These are phyloP conservation scores for Mytilinidion resinicola DNA, from an alignment of 495 filamentous ascomycete genomes.

Conservation along the genomic window DNA sequence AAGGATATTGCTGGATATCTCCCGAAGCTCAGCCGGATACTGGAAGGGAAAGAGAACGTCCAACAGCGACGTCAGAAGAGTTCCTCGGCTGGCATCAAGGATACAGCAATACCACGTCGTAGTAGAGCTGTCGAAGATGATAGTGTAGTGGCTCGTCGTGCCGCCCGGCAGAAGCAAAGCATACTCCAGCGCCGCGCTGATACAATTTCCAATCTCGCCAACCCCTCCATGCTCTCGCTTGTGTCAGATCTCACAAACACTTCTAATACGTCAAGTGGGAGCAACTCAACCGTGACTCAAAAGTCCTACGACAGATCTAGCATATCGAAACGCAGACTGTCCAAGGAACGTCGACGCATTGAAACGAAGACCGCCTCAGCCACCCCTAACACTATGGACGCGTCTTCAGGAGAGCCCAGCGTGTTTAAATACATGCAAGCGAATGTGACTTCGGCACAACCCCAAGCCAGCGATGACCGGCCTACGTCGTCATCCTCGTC, in stretches of 20 bases:
- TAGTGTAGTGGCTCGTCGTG: conserved; percentile 4
- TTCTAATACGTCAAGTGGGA: conserved; percentile 34
- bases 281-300: conserved; percentile 38
- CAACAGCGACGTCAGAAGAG: conserved; percentile 4
- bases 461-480: neutral
- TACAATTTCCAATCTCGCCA: conserved; percentile 26
- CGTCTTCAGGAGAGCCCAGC: conserved; percentile 13
- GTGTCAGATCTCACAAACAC: conserved; percentile 30
- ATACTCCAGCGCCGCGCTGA: conserved; percentile 24
- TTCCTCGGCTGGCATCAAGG: conserved; percentile 9
- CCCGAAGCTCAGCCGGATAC: conserved; percentile 33
- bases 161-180: conserved; percentile 24
- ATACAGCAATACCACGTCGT: conserved; percentile 2
- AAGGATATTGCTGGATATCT: conserved; percentile 24
- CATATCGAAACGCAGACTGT: conserved; percentile 6
- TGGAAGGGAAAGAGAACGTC: conserved; percentile 29
- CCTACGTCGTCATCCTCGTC: conserved; percentile 8
- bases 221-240: conserved; percentile 35
- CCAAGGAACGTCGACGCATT: conserved; percentile 14
- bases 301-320: conserved; percentile 29
- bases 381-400: conserved; percentile 7
- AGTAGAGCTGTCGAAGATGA: conserved; percentile 9
- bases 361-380: conserved; percentile 8
- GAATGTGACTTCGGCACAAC: conserved; percentile 9
- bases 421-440: conserved; percentile 34